A percentile compares a stretch with the other conserved stretches of the same genome.
These are phyloP conservation scores for Ehretia macrophylla DNA, from an alignment of 257 asterid species.

Conservation along the genomic window DNA sequence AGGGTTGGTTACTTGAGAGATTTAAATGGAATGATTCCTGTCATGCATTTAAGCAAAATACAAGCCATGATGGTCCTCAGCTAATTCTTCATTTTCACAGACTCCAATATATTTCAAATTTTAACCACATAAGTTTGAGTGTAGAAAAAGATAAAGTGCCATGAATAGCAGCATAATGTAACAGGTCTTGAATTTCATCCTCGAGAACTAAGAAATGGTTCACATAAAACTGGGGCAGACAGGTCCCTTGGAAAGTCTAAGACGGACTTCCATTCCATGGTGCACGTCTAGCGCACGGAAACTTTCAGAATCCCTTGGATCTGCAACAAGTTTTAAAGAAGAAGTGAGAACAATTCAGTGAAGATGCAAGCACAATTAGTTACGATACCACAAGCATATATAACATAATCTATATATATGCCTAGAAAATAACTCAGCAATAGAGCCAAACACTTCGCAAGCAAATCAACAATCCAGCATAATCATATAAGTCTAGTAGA, in stretches of 20 bases:
- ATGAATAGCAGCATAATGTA: too few species aligned
- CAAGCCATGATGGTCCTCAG: not conserved
- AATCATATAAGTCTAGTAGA: too few species aligned
- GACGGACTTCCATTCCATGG: constrained; percentile 94
- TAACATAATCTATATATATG: not conserved
- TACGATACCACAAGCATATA: not conserved
- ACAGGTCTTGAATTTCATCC: not conserved
- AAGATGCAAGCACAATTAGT: not conserved
- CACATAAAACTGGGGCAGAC: constrained; percentile 75
- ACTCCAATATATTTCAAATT: not conserved
- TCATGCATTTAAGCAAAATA: too few species aligned
- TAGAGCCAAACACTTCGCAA: too few species aligned
- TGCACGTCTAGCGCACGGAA: constrained; percentile 72
- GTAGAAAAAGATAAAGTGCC: not conserved
- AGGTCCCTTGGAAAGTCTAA: constrained; percentile 83
- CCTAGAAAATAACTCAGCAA: too few species aligned
- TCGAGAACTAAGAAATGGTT: constrained; percentile 21
- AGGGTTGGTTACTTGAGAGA: too few species aligned
- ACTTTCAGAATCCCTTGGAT: constrained; percentile 85
- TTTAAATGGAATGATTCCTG: too few species aligned
- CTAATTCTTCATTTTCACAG: not conserved
- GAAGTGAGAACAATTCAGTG: constrained; percentile 6
- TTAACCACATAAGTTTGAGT: too few species aligned
- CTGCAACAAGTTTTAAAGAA: constrained; percentile 34
- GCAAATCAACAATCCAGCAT: too few species aligned